Evolutionary conservation across 257 asterid genomes (phyloP), one percentile per base, ranked within the genome.

Genomic region (Jaltomata sinuosa): DNA sequence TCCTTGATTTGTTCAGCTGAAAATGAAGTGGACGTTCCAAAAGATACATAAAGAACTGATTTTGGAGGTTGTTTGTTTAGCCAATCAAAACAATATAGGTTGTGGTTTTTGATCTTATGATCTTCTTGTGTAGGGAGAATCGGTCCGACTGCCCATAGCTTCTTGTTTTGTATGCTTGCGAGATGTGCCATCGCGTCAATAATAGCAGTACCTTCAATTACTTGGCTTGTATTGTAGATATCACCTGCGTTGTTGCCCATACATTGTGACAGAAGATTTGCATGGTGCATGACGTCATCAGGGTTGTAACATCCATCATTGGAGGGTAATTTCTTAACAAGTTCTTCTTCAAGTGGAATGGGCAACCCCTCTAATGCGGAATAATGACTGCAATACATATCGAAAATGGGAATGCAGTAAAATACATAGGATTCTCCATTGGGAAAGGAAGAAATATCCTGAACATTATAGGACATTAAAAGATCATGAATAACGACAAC

Each of bases 391-490:
- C 74, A 64, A 31, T 64, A 50, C 18, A 16, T 9, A n/a, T 88
- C 76, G 25, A 89, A 87, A 0, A 90, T 92, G 1, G 94, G 85
- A 1, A 89, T 12, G 36, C 93, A 86, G 34, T 87, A 83, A 84
- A 93, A 90, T 0, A 59, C 84, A n/a, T 91, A 93, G 52, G 93
- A 90, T 62, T 92, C 97, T 2, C 91, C 95, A 31, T 86, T 87
- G 5, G 84, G 83, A 14, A 84, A 3, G 9, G 68, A 52, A 38
- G 53, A 79, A 57, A 85, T 32, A 61, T 87, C 89, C 71, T 87
- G 86, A 18, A 85, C 86, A 8, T 84, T 83, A 11, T 69, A 87
- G 19, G 88, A 79, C 90, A 89, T 87, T 4, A 83, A 27, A 40
- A 84, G 81, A 34, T 89, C 92, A 49, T 87, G 85, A 79, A 89